Evolutionary conservation across 2,329 filamentous ascomycete genomes (phyloP), one percentile per base, ranked within the genome.

Genomic region (Chaetomium olivaceum): DNA sequence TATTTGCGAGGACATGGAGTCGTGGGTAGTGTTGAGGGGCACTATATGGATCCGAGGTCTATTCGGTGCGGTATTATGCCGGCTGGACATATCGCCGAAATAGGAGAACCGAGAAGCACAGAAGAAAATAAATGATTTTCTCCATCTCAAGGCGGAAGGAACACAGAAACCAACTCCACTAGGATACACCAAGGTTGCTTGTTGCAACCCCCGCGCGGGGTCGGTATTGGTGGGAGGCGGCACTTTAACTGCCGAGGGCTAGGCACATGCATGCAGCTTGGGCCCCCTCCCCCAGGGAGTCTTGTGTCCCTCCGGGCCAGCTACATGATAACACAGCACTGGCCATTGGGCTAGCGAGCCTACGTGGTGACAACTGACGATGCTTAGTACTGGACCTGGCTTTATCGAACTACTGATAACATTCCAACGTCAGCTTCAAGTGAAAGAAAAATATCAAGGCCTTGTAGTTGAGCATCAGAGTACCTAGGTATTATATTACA

Each of bases 221-320:
- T n/a, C 39, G 6, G 39, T n/a, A 19, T 19, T 43, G 39, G 39
- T 23, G 33, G 31, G 50, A 46, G 59, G 48, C 33, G 59, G 59
- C 59, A 61, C 21, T 54, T 29, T 7, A 36, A 54, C 7, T 61
- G 58, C 58, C 58, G 58, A 52, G 3, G 46, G 9, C 48, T 21
- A 21, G 48, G 46, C 14, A 14, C 29, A 23, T 52, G 46, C 29
- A 31, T 19, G 56, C 4, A 23, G 14, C 51, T 31, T 19, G 23
- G 23, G 4, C 27, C 19, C 14, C 51, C 27, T 25, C 25, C 50
- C 50, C 14, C 25, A 16, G 14, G 27, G 1, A 54, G 50, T 11
- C 19, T 7, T 19, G 39, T 19, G 16, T 19, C 16, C 19, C 36
- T 14, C 14, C 36, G 12, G 19, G 36, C 36, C 4, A 39, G 31